Evolutionary conservation across 768 basidiomycete genomes (phyloP), one percentile per base, ranked within the genome.

Genomic region (Lyophyllum shimeji): DNA sequence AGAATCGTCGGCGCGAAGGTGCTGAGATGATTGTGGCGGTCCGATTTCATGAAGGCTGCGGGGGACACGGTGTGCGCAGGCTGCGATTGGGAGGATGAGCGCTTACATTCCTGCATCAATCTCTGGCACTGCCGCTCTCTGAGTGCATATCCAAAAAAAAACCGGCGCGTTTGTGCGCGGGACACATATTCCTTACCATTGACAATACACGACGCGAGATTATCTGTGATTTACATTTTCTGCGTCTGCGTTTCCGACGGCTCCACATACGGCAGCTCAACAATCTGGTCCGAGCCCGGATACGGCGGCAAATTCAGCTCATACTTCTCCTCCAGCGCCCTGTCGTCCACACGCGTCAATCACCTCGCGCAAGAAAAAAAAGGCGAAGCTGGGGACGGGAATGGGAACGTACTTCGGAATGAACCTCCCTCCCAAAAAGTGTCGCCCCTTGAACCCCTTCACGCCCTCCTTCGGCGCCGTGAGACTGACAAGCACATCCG

Each of bases 401-500:
- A n/a, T 29, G 29, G 5, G 29, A 0, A 76, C 87, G 62, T 62
- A 95, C 95, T 80, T 89, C 5, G 95, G 86, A 18, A 98, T 82
- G 67, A 99, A 99, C 57, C 97, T 77, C 1, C 97, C 97, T 1
- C 96, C 97, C 1, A 98, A 80, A 67, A 93, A 97, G 76, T 99
- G 97, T 33, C 83, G 77, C 11, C 95, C 94, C 24, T 69, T 82
- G 71, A 91, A 98, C 13, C 66, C 67, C 64, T 75, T 82, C 8
- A 90, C 92, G 2, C 97, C 97, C 62, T 86, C 76, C 71, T 99
- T 99, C 0, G 97, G 97, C 9, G 93, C 95, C 0, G 97, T 99
- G 67, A 99, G 74, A 65, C 92, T 95, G 55, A 99, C 72, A 43
- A 99, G 73, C 7, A 92, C 89, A 52, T 90, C 83, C 0, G 96